Evolutionary conservation across 2,329 filamentous ascomycete genomes (phyloP).

Genomic region (Bertia moriformis): DNA sequence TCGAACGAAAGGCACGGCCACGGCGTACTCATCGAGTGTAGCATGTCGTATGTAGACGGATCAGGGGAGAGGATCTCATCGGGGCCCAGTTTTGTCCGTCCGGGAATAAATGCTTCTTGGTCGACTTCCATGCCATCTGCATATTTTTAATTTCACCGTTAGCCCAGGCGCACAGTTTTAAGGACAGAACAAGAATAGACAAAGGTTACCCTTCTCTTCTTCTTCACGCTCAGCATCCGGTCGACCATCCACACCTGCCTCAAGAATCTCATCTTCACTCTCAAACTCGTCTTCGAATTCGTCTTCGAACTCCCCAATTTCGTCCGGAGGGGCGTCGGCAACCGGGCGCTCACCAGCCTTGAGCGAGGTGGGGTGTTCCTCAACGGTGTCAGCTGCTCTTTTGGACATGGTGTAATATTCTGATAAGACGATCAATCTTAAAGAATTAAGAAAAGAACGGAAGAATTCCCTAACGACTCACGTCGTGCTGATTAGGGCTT

Average conservation of each 20-base stretch:
- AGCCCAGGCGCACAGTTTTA: neutral
- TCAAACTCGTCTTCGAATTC: slow-evolving; percentile 56
- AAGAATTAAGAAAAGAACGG: neutral
- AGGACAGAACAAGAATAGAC: slow-evolving; percentile 4
- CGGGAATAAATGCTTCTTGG: slow-evolving; percentile 58
- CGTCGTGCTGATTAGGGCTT: neutral
- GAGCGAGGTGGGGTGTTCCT: neutral
- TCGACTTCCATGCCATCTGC: slow-evolving; percentile 58
- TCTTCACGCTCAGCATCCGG: slow-evolving; percentile 58
- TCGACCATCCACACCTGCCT: slow-evolving; percentile 57
- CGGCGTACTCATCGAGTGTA: slow-evolving; percentile 54
- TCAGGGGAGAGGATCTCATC: slow-evolving; percentile 59
- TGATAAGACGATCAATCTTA: neutral
- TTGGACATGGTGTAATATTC: neutral
- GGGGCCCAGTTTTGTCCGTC: slow-evolving; percentile 52
- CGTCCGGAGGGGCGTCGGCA: slow-evolving; percentile 24
- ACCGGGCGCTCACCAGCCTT: slow-evolving; percentile 14
- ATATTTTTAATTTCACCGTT: slow-evolving; percentile 6
- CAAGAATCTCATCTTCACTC: slow-evolving; percentile 59
- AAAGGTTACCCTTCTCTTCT: slow-evolving; percentile 34
- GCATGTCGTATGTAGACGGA: slow-evolving; percentile 60
- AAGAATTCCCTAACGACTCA: too few species aligned
- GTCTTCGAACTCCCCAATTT: slow-evolving; percentile 48
- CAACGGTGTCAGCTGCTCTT: neutral
- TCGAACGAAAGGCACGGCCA: slow-evolving; percentile 68